phyloP scores from a whole-genome alignment of 495 filamentous ascomycete species.

The Aspergillus bertholletiae region DNA sequence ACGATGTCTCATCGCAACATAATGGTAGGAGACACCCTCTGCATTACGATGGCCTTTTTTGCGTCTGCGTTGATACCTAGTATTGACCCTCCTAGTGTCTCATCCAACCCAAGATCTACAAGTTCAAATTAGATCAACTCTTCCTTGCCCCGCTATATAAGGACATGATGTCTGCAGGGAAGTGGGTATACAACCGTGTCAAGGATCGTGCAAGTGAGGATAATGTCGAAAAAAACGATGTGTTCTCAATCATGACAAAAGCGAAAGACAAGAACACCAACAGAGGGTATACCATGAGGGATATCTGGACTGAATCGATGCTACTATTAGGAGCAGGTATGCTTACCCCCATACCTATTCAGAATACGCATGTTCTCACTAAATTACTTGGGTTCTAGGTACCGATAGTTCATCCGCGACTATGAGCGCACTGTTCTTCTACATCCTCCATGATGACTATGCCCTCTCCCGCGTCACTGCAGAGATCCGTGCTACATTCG shows the following conservation, averaged over 20 bases:
- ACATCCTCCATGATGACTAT: slow-evolving; percentile 55
- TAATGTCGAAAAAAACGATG: slow-evolving; percentile 47
- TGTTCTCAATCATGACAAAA: slow-evolving; percentile 58
- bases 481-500: slow-evolving; percentile 50
- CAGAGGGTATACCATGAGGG: slow-evolving; percentile 48
- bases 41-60: background rate
- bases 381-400: slow-evolving; percentile 22
- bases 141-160: slow-evolving; percentile 11
- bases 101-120: slow-evolving; percentile 13
- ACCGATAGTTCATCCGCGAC: slow-evolving; percentile 63
- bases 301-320: slow-evolving; percentile 58
- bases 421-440: slow-evolving; percentile 64
- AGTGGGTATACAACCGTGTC: slow-evolving; percentile 35
- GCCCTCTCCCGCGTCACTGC: slow-evolving; percentile 30
- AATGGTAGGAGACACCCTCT: slow-evolving; percentile 4
- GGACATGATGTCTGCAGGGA: slow-evolving; percentile 21
- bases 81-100: background rate
- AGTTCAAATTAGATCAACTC: slow-evolving; percentile 15
- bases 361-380: slow-evolving; percentile 28
- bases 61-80: background rate
- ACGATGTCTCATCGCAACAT: slow-evolving; percentile 13
- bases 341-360: background rate
- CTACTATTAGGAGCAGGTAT: slow-evolving; percentile 34
- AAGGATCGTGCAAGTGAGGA: slow-evolving; percentile 23
- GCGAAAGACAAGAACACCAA: slow-evolving; percentile 58